These are phyloP conservation scores for Dalbergia oliveri DNA, from an alignment of 306 rosid species.

Conservation along the genomic window DNA sequence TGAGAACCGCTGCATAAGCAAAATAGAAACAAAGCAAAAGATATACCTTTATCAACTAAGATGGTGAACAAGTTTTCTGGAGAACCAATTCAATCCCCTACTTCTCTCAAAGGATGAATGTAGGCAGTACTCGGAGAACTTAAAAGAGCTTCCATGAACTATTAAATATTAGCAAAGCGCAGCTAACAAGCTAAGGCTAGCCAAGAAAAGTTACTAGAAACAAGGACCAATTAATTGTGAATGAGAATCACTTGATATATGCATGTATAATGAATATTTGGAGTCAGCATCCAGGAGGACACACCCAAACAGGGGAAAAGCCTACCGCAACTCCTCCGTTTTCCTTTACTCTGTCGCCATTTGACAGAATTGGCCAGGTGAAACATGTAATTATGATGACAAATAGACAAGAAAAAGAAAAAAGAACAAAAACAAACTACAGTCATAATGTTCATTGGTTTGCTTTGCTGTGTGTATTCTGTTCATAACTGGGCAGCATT, in stretches of 20 bases:
- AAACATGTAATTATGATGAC: slow-evolving; percentile 30
- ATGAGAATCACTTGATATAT: slow-evolving; percentile 40
- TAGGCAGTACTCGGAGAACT: not conserved
- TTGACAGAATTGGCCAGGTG: slow-evolving; percentile 8
- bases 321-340: slow-evolving; percentile 34
- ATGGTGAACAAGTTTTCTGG: not conserved
- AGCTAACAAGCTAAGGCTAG: not conserved
- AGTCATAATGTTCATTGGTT: slow-evolving; percentile 35
- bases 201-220: slow-evolving; percentile 22
- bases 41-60: not conserved
- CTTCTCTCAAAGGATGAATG: not conserved
- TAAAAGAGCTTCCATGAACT: not conserved
- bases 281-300: slow-evolving; percentile 44
- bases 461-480: slow-evolving; percentile 37
- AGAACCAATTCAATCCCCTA: not conserved
- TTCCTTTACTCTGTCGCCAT: slow-evolving; percentile 34
- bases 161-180: too few relatives aligned
- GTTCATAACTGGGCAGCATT: slow-evolving; percentile 18
- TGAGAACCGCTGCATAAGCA: not conserved
- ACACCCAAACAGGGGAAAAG: slow-evolving; percentile 43
- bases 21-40: not conserved
- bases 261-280: slow-evolving; percentile 45
- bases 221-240: slow-evolving; percentile 28
- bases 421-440: not conserved
- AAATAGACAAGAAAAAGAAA: not conserved